Evolutionary conservation across 768 basidiomycete genomes (phyloP), one percentile per base, ranked within the genome.

Genomic region (Pulveroboletus frians): DNA sequence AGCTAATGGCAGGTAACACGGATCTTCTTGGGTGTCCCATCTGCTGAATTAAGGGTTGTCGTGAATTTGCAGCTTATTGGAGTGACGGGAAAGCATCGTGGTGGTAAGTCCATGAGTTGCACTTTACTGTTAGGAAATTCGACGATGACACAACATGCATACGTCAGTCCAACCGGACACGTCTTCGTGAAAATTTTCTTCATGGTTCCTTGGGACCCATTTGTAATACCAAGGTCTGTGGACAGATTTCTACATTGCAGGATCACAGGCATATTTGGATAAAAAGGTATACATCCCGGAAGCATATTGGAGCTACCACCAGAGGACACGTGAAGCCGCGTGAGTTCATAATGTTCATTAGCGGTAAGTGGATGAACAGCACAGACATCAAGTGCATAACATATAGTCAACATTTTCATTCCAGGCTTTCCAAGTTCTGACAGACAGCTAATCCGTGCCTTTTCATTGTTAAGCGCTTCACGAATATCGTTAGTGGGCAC

Each of bases 191-290:
- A 36, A 2, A 61, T 56, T 5, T 54, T 49, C 3, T 34, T 10
- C 3, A 69, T 32, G 26, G 48, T 39, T 2, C 69, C 69, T 50
- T 64, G 60, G 5, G 60, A 50, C 0, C 69, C 63, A 60, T 70
- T 69, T 0, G 61, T 59, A n/a, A 71, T 50, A 0, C 56, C 57
- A 3, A 70, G 42, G 3, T 69, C 67, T 2, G 62, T 67, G 2
- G 61, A 66, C 2, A 70, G 11, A 39, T 70, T 70, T 9, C 30
- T 4, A 4, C 5, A 27, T 0, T 8, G 21, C 4, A 71, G 36
- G 21, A 69, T 62, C 1, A 71, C 63, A 0, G 64, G 66, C 66
- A 69, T 69, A 0, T 63, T 68, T 27, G 4, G 5, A 27, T 27
- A 14, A 44, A 49, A 52, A 51, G 66, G 1, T 69, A 27, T 27